Evolutionary conservation across 495 filamentous ascomycete genomes (phyloP), one percentile per base, ranked within the genome.

Genomic region (Haplographium delicatum): DNA sequence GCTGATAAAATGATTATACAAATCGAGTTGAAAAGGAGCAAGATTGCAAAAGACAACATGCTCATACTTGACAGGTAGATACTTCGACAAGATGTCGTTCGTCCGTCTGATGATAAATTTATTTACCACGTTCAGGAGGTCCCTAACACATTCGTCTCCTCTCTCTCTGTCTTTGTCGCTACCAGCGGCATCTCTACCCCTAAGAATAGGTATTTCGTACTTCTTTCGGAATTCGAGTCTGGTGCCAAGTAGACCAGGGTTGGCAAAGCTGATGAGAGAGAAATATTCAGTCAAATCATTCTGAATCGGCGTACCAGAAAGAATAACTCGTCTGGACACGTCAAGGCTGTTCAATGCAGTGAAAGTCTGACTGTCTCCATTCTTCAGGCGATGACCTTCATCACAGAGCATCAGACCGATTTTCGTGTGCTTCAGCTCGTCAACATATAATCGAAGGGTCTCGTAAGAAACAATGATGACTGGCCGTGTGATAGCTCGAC

Each of bases 381-480:
- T 99, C 65, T 99, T 99, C 33, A 99, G 69, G n/a, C 93, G 85
- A 75, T 99, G 93, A 1, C 93, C 93, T 69, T 99, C 93, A 56
- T 99, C 93, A 63, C 93, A 97, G n/a, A 99, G 78, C 63, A 99
- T 83, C 8, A 99, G 71, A 5, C 93, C 93, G 57, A 99, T 97
- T 2, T 83, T 84, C 2, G 85, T 86, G 48, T 89, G 81, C 44
- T 82, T 86, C 34, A 99, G 76, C 56, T 91, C 84, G n/a, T 89
- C 86, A 6, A 88, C 84, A 54, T 99, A 90, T 44, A 97, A 70
- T 18, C 93, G 84, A 4, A 99, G 75, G 0, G 94, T 97, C 62
- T 99, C 93, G 62, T 99, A 99, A 1, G 93, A 97, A 42, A 99
- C 90, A 43, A 99, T 99, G n/a, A 99, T 84, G n/a, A 96, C 89